Conservation (phyloP, 306 rosid species). For the Casuarina glauca region DNA sequence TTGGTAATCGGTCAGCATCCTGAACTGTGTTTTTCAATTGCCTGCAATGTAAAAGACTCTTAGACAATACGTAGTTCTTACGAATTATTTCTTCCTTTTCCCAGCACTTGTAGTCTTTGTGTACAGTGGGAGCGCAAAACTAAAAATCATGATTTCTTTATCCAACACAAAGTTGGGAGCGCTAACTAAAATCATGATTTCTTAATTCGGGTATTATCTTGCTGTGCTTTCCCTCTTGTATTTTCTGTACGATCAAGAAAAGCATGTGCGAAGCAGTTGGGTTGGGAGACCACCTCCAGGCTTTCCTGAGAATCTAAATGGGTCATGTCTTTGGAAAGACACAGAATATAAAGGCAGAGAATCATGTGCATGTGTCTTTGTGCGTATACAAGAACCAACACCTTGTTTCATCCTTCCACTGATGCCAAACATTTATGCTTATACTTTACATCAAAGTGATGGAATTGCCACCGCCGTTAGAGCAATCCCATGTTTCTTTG, state of each 20-base stretch:
- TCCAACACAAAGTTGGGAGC: too few relatives aligned
- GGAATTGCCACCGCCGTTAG: slow-evolving; percentile 31
- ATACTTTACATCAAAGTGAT: slow-evolving; percentile 22
- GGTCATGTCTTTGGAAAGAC: slow-evolving; percentile 25
- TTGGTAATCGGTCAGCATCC: too few relatives aligned
- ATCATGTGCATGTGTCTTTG: slow-evolving; percentile 27
- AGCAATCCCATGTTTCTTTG: slow-evolving; percentile 46
- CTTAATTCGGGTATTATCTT: not conserved
- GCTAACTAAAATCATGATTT: too few relatives aligned
- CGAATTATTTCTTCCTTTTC: too few relatives aligned
- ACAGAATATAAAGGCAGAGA: slow-evolving; percentile 2
- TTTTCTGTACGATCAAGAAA: not conserved
- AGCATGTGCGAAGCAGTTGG: not conserved
- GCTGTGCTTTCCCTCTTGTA: not conserved
- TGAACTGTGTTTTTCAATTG: too few relatives aligned
- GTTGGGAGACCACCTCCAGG: slow-evolving; percentile 35
- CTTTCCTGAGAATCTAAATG: slow-evolving; percentile 26
- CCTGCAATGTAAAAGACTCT: too few relatives aligned
- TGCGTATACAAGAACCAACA: slow-evolving; percentile 30
- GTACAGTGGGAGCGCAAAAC: too few relatives aligned
- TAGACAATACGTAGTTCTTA: too few relatives aligned
- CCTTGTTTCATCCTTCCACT: slow-evolving; percentile 8
- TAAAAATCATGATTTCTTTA: too few relatives aligned
- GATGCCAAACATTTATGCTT: not conserved
- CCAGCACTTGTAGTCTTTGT: too few relatives aligned